Conservation (phyloP, 2,329 filamentous ascomycete species). For the Byssochlamys sp. region DNA sequence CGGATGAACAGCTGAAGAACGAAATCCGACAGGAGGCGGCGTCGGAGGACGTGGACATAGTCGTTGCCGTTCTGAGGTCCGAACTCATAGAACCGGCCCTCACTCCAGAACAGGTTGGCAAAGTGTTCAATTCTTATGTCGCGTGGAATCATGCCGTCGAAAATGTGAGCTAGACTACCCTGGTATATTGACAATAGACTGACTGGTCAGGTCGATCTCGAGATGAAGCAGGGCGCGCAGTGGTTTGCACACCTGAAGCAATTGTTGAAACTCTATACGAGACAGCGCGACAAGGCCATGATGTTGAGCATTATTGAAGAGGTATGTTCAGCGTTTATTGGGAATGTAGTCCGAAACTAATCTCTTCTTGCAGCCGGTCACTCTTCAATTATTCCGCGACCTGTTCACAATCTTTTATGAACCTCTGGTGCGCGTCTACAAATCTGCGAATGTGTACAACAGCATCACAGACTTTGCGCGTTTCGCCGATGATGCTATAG, state of each 20-base stretch:
- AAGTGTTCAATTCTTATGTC: constrained; percentile 86
- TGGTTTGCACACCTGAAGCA: constrained; percentile 93
- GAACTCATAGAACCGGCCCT: constrained; percentile 66
- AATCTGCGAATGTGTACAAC: constrained; percentile 95
- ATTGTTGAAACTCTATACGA: constrained; percentile 78
- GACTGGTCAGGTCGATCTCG: constrained; percentile 56
- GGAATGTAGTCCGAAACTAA: constrained; percentile 4
- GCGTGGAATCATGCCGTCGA: constrained; percentile 93
- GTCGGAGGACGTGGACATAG: constrained; percentile 66
- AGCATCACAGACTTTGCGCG: constrained; percentile 91
- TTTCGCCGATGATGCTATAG: constrained; percentile 87
- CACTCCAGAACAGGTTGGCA: constrained; percentile 64
- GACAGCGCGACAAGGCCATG: constrained; percentile 91
- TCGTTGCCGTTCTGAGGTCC: constrained; percentile 74
- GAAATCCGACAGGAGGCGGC: constrained; percentile 64
- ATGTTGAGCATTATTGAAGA: constrained; percentile 94
- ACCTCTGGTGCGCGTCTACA: constrained; percentile 91
- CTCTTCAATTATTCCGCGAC: constrained; percentile 87
- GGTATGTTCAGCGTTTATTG: constrained; percentile 19
- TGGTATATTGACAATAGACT: constrained; percentile 2
- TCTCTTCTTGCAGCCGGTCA: constrained; percentile 55
- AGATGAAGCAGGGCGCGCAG: constrained; percentile 79
- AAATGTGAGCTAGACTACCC: constrained; percentile 44
- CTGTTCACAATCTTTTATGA: constrained; percentile 99
- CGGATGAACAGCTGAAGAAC: constrained; percentile 64